A percentile compares a stretch with the other conserved stretches of the same genome.
phyloP scores from a whole-genome alignment of 2,329 filamentous ascomycete genomes.

The Metarhizium anisopliae region DNA sequence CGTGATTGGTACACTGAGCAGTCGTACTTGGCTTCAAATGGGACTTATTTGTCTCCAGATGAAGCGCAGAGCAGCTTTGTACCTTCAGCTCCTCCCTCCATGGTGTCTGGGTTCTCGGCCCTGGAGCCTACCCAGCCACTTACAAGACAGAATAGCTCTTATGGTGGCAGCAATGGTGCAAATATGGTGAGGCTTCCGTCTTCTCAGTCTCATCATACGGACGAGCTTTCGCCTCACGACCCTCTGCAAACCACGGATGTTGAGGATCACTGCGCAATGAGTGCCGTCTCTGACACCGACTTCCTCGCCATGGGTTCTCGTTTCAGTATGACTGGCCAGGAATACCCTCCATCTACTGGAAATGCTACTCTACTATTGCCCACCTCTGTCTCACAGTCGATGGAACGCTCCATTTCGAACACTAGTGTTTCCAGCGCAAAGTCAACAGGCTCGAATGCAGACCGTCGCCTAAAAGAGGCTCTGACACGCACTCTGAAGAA shows the following conservation, averaged over 20 bases:
- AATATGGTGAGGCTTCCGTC: slow-evolving; percentile 31
- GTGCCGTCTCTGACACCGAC: slow-evolving; percentile 19
- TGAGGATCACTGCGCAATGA: slow-evolving; percentile 18
- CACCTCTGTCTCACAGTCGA: slow-evolving; percentile 14
- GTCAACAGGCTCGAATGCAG: slow-evolving; percentile 35
- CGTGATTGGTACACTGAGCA: slow-evolving; percentile 15
- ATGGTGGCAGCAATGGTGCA: slow-evolving; percentile 20
- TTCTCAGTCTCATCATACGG: slow-evolving; percentile 22
- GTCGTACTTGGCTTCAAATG: slow-evolving; percentile 16
- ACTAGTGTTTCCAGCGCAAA: slow-evolving; percentile 30
- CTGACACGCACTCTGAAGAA: slow-evolving; percentile 36
- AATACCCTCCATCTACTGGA: slow-evolving; percentile 17
- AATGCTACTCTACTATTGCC: not conserved
- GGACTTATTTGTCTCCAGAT: slow-evolving; percentile 13
- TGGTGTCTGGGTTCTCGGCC: slow-evolving; percentile 31
- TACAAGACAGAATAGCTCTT: slow-evolving; percentile 34
- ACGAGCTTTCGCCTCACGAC: slow-evolving; percentile 13
- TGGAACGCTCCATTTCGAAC: slow-evolving; percentile 41
- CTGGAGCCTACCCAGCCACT: slow-evolving; percentile 29
- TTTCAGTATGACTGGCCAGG: slow-evolving; percentile 15
- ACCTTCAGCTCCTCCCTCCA: slow-evolving; percentile 28
- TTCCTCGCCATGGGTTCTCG: slow-evolving; percentile 29
- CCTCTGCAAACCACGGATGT: slow-evolving; percentile 8
- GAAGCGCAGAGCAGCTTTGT: slow-evolving; percentile 18
- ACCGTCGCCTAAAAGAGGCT: slow-evolving; percentile 38